Evolutionary conservation across 306 rosid species (phyloP).

Genomic region (Comarum palustre): DNA sequence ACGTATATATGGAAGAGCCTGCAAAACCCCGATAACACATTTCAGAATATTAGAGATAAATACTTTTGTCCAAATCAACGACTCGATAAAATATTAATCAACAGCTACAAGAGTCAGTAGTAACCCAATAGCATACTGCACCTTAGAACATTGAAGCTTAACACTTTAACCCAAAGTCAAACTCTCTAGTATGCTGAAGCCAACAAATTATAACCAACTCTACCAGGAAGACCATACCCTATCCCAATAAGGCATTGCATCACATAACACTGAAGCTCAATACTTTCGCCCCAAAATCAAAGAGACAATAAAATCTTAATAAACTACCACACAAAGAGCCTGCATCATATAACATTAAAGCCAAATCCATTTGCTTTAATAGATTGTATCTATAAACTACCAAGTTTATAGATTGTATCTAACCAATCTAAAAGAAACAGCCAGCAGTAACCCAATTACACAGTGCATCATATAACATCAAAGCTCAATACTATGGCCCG

Average conservation of each 20-base stretch:
- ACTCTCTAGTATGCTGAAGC: background rate
- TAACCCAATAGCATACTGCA: conserved; percentile 1
- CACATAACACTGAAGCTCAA: background rate
- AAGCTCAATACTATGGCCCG: background rate
- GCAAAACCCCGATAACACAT: background rate
- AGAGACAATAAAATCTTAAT: background rate
- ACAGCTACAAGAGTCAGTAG: background rate
- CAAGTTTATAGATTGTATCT: background rate
- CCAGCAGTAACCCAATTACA: conserved; percentile 1
- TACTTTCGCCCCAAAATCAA: background rate
- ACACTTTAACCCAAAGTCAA: background rate
- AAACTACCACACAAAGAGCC: background rate
- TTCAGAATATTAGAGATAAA: background rate
- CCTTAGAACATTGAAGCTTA: background rate
- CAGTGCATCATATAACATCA: background rate
- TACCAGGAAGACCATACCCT: background rate
- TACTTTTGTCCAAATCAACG: background rate
- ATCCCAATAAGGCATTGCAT: background rate
- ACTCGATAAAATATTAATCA: conserved; percentile 1
- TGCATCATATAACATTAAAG: background rate
- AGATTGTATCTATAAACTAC: too few relatives aligned
- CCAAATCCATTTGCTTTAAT: background rate
- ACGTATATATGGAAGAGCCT: conserved; percentile 89
- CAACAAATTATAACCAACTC: background rate
- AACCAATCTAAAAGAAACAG: background rate